These are phyloP conservation scores for Ceratobasidium sp. DNA, from an alignment of 1,284 basidiomycete species.

Conservation along the genomic window DNA sequence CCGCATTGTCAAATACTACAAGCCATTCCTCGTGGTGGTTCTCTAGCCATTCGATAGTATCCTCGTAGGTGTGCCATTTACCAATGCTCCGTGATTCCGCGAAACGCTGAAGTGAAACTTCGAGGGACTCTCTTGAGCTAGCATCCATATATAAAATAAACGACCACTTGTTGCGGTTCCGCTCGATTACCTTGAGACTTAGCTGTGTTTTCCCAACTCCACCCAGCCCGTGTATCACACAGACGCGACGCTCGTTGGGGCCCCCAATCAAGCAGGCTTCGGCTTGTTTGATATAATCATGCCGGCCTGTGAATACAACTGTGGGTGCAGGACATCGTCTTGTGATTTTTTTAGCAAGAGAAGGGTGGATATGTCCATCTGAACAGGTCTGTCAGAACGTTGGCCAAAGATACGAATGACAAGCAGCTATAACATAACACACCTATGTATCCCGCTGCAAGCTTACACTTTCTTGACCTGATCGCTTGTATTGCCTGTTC, in stretches of 20 bases:
- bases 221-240: slow-evolving; percentile 12
- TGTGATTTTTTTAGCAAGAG: neutral
- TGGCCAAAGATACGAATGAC: no score
- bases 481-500: neutral
- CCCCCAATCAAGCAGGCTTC: neutral
- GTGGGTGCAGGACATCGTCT: neutral
- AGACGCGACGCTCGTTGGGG: neutral
- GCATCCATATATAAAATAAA: slow-evolving; percentile 15
- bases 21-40: neutral
- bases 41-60: slow-evolving; percentile 8
- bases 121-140: neutral
- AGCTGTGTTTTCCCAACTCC: slow-evolving; percentile 6
- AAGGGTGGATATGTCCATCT: neutral
- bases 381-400: no score
- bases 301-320: neutral
- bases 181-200: neutral
- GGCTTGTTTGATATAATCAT: neutral
- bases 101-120: neutral
- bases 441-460: neutral
- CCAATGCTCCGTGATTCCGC: neutral
- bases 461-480: neutral
- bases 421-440: neutral
- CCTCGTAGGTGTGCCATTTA: neutral
- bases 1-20: slow-evolving; percentile 10
- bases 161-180: neutral